These are phyloP conservation scores for thale cress (Arabidopsis thaliana) DNA, from an alignment of 345 rosid genomes.

Conservation along the genomic window DNA sequence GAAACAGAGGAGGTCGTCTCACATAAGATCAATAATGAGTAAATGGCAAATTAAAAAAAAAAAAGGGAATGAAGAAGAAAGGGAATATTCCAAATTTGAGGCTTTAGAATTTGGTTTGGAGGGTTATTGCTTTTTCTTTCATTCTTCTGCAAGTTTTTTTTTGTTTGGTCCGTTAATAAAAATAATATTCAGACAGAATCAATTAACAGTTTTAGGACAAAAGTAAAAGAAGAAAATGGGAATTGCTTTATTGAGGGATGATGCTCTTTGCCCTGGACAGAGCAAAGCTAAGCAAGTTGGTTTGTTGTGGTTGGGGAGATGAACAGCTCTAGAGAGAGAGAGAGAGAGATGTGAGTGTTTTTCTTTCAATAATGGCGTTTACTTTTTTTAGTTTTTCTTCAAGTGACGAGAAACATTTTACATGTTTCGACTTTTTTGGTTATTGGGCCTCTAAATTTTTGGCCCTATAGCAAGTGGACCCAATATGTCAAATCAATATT, in stretches of 20 bases:
- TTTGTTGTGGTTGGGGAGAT: slow-evolving; percentile 55
- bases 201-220: slow-evolving; percentile 1
- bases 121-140: slow-evolving; percentile 32
- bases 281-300: slow-evolving; percentile 45
- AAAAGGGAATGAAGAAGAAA: slow-evolving; percentile 17
- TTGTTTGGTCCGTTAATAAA: not conserved
- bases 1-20: slow-evolving; percentile 19
- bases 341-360: slow-evolving; percentile 33
- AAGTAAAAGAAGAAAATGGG: slow-evolving; percentile 1
- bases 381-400: slow-evolving; percentile 7
- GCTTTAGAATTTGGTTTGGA: slow-evolving; percentile 37
- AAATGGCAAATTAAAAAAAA: not conserved
- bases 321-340: slow-evolving; percentile 40
- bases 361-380: slow-evolving; percentile 43
- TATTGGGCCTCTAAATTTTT: not conserved
- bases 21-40: slow-evolving; percentile 20
- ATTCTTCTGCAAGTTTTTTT: slow-evolving; percentile 34
- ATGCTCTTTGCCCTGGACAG: slow-evolving; percentile 44
- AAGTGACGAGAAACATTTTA: slow-evolving; percentile 1
- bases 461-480: not conserved
- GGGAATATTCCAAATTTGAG: slow-evolving; percentile 49
- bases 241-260: slow-evolving; percentile 40
- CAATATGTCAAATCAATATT: too few species aligned
- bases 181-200: slow-evolving; percentile 30
- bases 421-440: slow-evolving; percentile 2